Conservation (phyloP, 805 yeast species). For the Schwanniomyces occidentalis region DNA sequence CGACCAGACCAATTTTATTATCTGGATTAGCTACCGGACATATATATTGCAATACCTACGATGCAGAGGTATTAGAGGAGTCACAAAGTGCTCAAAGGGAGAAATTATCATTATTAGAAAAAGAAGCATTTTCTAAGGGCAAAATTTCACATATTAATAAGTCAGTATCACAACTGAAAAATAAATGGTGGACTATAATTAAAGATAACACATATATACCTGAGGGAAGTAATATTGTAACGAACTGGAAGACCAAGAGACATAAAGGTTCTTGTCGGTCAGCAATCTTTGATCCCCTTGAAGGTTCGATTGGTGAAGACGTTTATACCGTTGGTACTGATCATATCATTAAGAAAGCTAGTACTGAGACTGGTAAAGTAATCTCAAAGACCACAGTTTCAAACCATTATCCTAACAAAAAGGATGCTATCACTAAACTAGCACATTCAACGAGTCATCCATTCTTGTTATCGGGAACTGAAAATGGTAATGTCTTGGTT, state of each 20-base stretch:
- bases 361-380: slow-evolving; percentile 73
- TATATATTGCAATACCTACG: slow-evolving; percentile 61
- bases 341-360: slow-evolving; percentile 72
- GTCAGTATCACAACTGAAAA: slow-evolving; percentile 30
- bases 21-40: slow-evolving; percentile 85
- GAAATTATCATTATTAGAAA: slow-evolving; percentile 18
- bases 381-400: slow-evolving; percentile 46
- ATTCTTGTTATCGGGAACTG: slow-evolving; percentile 62
- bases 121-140: slow-evolving; percentile 24
- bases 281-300: slow-evolving; percentile 59
- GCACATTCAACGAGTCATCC: slow-evolving; percentile 47
- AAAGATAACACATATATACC: slow-evolving; percentile 24
- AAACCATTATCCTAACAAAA: slow-evolving; percentile 17
- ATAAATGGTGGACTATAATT: slow-evolving; percentile 49
- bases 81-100: slow-evolving; percentile 23
- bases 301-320: slow-evolving; percentile 44
- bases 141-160: slow-evolving; percentile 20
- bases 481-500: slow-evolving; percentile 65
- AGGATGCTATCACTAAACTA: slow-evolving; percentile 43
- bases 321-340: slow-evolving; percentile 80
- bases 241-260: slow-evolving; percentile 81
- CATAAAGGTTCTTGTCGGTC: slow-evolving; percentile 89
- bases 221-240: slow-evolving; percentile 30
- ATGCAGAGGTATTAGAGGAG: slow-evolving; percentile 46
- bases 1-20: slow-evolving; percentile 60